Evolutionary conservation across 345 rosid species (phyloP).

Genomic region (Bruguiera gymnorhiza): DNA sequence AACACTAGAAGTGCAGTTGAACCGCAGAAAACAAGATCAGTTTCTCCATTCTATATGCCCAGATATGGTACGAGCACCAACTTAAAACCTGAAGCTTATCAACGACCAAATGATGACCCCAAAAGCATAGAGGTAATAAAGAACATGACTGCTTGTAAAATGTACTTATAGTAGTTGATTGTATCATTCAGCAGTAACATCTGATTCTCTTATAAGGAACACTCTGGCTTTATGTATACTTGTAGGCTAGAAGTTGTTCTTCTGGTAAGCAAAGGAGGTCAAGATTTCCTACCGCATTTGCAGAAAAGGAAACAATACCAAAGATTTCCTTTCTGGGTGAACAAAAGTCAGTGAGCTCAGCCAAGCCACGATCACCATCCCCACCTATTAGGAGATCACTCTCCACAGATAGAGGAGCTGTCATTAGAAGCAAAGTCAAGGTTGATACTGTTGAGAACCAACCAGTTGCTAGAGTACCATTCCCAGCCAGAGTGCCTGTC

Average conservation of each 20-base stretch:
- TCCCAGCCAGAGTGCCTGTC: conserved; percentile 78
- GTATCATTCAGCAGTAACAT: not conserved
- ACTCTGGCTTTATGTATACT: conserved; percentile 4
- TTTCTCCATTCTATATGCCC: conserved; percentile 78
- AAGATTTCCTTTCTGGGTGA: conserved; percentile 48
- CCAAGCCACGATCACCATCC: conserved; percentile 63
- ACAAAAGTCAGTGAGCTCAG: conserved; percentile 38
- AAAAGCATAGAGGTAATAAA: conserved; percentile 53
- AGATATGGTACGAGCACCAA: conserved; percentile 40
- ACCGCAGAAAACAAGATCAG: conserved; percentile 66
- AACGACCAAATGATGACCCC: conserved; percentile 45
- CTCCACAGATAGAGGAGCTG: conserved; percentile 79
- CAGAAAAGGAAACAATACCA: conserved; percentile 55
- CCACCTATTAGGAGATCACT: conserved; percentile 73
- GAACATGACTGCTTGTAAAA: not conserved
- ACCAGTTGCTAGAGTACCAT: conserved; percentile 55
- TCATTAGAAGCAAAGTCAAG: conserved; percentile 50
- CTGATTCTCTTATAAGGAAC: not conserved
- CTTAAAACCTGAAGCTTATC: conserved; percentile 54
- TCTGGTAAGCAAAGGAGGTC: conserved; percentile 83
- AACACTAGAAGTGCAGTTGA: conserved; percentile 43
- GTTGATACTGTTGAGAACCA: conserved; percentile 54
- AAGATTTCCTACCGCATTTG: conserved; percentile 58
- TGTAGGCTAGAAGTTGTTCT: conserved; percentile 79
- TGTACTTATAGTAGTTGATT: too few species aligned